Evolutionary conservation across 108 stramenopile species (phyloP).

Genomic region (Thalassiosira profunda): DNA sequence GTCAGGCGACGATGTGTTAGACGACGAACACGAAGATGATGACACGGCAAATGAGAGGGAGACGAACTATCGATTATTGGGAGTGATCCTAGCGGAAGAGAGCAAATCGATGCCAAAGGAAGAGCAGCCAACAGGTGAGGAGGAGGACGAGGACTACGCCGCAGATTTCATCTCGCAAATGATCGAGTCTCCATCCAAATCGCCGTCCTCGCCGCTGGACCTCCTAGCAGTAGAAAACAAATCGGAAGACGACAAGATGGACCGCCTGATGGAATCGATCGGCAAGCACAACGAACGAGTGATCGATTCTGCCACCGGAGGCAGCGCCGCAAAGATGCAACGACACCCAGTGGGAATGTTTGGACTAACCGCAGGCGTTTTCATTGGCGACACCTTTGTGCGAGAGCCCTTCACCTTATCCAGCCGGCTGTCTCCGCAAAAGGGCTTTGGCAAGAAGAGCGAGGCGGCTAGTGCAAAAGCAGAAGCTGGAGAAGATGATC

Average conservation of each 20-base stretch:
- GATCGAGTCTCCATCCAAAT: too few relatives aligned
- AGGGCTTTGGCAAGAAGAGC: slow-evolving; percentile 20
- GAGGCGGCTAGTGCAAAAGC: neutral
- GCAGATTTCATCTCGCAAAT: too few relatives aligned
- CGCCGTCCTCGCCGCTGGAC: slow-evolving; percentile 27
- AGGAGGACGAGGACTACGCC: neutral
- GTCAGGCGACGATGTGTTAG: neutral
- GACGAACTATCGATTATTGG: slow-evolving; percentile 25
- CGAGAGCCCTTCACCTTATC: slow-evolving; percentile 63
- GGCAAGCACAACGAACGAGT: slow-evolving; percentile 26
- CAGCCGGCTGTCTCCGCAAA: too few relatives aligned
- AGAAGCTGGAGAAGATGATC: slow-evolving; percentile 14
- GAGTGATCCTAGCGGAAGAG: slow-evolving; percentile 39
- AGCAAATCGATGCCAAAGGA: slow-evolving; percentile 38
- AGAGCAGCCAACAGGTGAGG: neutral
- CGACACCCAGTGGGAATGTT: slow-evolving; percentile 56
- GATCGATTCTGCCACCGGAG: slow-evolving; percentile 17
- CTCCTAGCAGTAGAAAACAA: slow-evolving; percentile 18
- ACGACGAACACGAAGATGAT: neutral
- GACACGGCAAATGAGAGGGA: too few relatives aligned
- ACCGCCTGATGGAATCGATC: slow-evolving; percentile 36
- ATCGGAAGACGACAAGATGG: slow-evolving; percentile 9
- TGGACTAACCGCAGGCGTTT: slow-evolving; percentile 71
- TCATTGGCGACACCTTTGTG: slow-evolving; percentile 78
- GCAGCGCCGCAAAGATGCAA: slow-evolving; percentile 20